Percentiles rank a stretch among this genome's conserved stretches.
Conservation (phyloP, 495 filamentous ascomycete species). For the Penicillium canescens region DNA sequence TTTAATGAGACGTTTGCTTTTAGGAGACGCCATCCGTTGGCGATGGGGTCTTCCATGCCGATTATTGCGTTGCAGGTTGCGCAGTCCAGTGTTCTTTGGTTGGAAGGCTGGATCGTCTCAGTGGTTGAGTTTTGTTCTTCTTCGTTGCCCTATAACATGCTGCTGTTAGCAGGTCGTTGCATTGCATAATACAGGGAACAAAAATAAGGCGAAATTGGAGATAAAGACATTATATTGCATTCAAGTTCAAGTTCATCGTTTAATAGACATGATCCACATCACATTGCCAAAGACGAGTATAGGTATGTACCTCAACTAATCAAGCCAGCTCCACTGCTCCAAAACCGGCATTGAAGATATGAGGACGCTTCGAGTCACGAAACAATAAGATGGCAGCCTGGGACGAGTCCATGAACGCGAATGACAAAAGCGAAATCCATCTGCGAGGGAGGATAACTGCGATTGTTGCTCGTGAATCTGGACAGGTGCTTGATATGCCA, state of each 20-base stretch:
- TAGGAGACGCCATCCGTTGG: conserved; percentile 48
- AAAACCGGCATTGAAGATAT: conserved; percentile 29
- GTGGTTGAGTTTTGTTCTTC: conserved; percentile 10
- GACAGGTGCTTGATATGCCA: conserved; percentile 12
- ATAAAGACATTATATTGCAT: neutral
- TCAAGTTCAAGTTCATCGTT: neutral
- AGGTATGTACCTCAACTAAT: conserved; percentile 59
- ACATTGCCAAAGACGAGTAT: neutral
- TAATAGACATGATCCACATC: neutral
- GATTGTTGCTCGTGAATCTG: conserved; percentile 12
- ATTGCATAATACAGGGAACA: no score
- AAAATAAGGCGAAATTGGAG: neutral
- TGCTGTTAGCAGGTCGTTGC: conserved; percentile 16
- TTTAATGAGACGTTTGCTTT: conserved; percentile 48
- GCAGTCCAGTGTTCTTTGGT: conserved; percentile 35
- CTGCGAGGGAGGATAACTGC: conserved; percentile 39
- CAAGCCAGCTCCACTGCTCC: conserved; percentile 50
- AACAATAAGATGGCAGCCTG: conserved; percentile 9
- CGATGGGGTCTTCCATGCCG: conserved; percentile 43
- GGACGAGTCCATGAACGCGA: conserved; percentile 26
- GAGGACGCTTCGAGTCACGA: conserved; percentile 20
- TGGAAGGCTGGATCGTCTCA: neutral
- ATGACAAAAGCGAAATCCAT: conserved; percentile 53
- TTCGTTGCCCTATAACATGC: conserved; percentile 18
- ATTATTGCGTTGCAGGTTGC: conserved; percentile 39